Percentiles rank a stretch among this genome's conserved stretches.
These are phyloP conservation scores for Mentha longifolia DNA, from an alignment of 257 asterid species.

Conservation along the genomic window DNA sequence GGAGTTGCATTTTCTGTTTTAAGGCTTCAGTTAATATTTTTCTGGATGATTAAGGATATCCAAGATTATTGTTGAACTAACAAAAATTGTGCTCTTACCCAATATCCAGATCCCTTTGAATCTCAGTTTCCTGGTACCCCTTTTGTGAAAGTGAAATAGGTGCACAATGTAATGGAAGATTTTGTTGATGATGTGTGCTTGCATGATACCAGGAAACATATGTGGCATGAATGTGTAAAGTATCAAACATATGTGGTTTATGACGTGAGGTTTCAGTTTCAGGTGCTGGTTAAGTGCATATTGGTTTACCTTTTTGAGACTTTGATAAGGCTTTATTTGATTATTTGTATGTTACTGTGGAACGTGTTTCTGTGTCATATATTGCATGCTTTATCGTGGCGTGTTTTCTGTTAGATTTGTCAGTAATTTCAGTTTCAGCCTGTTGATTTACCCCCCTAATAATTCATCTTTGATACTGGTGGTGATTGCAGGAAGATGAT, in stretches of 20 bases:
- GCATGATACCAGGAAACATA: too few relatives aligned
- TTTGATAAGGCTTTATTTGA: too few relatives aligned
- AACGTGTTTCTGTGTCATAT: too few relatives aligned
- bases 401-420: background rate
- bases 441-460: background rate
- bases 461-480: background rate
- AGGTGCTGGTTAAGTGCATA: background rate
- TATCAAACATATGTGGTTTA: background rate
- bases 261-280: background rate
- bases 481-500: conserved; percentile 76
- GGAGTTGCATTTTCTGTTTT: background rate
- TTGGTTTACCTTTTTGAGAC: background rate
- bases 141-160: background rate
- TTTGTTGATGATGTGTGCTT: background rate
- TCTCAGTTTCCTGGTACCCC: background rate
- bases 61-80: background rate
- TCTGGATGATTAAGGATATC: background rate
- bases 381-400: too few relatives aligned
- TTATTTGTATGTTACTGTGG: too few relatives aligned
- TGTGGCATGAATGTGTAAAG: background rate
- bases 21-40: background rate
- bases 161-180: background rate
- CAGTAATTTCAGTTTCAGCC: background rate
- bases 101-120: background rate
- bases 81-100: background rate